Conservation (phyloP, 768 basidiomycete genomes). For the Pholiota molesta region DNA sequence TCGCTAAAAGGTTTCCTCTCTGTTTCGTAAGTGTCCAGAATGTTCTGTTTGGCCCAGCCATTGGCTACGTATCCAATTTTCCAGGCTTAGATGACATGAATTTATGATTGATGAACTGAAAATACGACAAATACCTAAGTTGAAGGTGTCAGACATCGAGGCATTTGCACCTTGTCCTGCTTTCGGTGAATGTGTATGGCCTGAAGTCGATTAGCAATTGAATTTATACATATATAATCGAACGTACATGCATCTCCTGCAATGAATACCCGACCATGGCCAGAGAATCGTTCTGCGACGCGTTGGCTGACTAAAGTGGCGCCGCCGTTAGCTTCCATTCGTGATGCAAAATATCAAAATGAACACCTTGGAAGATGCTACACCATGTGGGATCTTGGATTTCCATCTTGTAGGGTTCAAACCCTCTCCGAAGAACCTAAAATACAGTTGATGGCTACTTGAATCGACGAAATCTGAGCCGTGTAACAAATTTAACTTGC, state of each 20-base stretch:
- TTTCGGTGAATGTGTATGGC: conserved; percentile 15
- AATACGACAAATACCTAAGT: not conserved
- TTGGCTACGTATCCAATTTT: conserved; percentile 11
- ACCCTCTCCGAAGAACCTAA: too few relatives aligned
- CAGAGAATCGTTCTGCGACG: conserved; percentile 9
- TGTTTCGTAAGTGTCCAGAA: conserved; percentile 8
- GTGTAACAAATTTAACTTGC: too few relatives aligned
- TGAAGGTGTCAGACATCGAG: conserved; percentile 13
- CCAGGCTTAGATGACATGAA: conserved; percentile 4
- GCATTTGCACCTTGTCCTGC: conserved; percentile 17
- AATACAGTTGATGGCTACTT: too few relatives aligned
- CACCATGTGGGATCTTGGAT: not conserved
- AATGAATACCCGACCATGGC: conserved; percentile 9
- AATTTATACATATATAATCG: too few relatives aligned
- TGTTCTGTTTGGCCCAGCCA: conserved; percentile 7
- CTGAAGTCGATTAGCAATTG: too few relatives aligned
- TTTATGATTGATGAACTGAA: not conserved
- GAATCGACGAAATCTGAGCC: too few relatives aligned
- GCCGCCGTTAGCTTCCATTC: not conserved
- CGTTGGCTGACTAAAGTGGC: conserved; percentile 1
- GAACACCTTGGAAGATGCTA: conserved; percentile 12
- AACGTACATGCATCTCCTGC: conserved; percentile 10
- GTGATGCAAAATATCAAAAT: not conserved
- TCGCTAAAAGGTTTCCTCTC: conserved; percentile 4
- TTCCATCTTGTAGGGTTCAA: too few relatives aligned